phyloP scores from a whole-genome alignment of 495 filamentous ascomycete genomes.

The Lepraria neglecta region DNA sequence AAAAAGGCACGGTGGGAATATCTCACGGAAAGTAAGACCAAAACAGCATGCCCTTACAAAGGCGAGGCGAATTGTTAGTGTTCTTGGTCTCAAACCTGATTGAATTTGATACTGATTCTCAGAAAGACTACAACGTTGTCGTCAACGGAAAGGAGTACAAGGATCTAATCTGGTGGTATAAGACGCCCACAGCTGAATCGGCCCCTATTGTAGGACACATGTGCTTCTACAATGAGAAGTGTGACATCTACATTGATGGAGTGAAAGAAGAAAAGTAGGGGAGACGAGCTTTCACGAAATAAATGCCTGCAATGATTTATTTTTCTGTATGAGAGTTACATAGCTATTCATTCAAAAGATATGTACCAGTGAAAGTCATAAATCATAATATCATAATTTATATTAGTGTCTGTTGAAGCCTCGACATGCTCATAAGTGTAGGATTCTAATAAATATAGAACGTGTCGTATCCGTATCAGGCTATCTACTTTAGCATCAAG shows the following conservation, averaged over 20 bases:
- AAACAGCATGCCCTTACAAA: conserved; percentile 23
- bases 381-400: too few relatives aligned
- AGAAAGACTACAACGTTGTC: conserved; percentile 32
- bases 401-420: too few relatives aligned
- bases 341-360: too few relatives aligned
- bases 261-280: conserved; percentile 34
- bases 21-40: conserved; percentile 22
- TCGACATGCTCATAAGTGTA: too few relatives aligned
- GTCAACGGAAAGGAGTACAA: conserved; percentile 36
- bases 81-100: not conserved
- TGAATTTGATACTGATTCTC: not conserved
- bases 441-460: too few relatives aligned
- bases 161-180: conserved; percentile 54
- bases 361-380: too few relatives aligned
- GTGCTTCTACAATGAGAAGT: conserved; percentile 57
- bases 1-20: conserved; percentile 18
- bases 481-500: conserved; percentile 4
- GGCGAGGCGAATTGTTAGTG: conserved; percentile 24
- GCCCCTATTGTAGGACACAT: conserved; percentile 41
- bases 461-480: not conserved
- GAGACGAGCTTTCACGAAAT: not conserved
- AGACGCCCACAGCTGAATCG: conserved; percentile 44
- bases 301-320: not conserved
- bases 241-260: conserved; percentile 52
- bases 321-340: not conserved